Percentiles rank a stretch among this genome's conserved stretches.
phyloP scores from a whole-genome alignment of 2,329 filamentous ascomycete species.

The Cryphonectria naterciae region DNA sequence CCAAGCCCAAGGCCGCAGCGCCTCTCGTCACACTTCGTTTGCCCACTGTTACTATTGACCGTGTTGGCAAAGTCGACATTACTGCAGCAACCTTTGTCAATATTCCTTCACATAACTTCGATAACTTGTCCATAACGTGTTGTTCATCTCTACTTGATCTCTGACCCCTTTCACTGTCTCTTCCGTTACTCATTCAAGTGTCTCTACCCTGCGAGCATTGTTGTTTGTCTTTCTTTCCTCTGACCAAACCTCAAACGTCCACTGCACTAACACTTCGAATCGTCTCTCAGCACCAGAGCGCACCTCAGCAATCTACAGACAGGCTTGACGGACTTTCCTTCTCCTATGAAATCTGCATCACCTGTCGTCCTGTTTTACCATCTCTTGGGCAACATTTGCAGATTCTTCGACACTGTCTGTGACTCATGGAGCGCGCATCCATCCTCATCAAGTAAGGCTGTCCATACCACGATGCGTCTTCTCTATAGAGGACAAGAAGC shows the following conservation, averaged over 20 bases:
- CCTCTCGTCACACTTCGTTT: neutral
- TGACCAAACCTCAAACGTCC: neutral
- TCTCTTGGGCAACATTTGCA: neutral
- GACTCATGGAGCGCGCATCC: neutral
- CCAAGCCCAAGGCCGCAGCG: neutral
- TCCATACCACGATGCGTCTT: neutral
- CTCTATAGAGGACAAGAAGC: neutral
- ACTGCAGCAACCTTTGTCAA: neutral
- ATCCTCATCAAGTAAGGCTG: slow-evolving; percentile 3
- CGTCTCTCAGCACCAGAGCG: neutral
- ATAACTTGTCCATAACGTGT: neutral
- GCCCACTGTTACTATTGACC: neutral
- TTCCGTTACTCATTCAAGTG: neutral
- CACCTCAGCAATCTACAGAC: neutral
- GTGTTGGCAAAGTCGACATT: neutral
- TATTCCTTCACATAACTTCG: neutral
- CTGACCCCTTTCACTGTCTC: neutral
- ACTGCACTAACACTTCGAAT: neutral
- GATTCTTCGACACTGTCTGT: neutral
- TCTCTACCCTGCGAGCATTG: neutral
- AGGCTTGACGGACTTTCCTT: neutral
- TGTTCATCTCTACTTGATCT: neutral
- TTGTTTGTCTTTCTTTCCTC: neutral
- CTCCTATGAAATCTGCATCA: neutral
- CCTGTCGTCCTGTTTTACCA: neutral